These are phyloP conservation scores for Dysphania ambrosioides DNA, from an alignment of 148 eudicot species.

Conservation along the genomic window DNA sequence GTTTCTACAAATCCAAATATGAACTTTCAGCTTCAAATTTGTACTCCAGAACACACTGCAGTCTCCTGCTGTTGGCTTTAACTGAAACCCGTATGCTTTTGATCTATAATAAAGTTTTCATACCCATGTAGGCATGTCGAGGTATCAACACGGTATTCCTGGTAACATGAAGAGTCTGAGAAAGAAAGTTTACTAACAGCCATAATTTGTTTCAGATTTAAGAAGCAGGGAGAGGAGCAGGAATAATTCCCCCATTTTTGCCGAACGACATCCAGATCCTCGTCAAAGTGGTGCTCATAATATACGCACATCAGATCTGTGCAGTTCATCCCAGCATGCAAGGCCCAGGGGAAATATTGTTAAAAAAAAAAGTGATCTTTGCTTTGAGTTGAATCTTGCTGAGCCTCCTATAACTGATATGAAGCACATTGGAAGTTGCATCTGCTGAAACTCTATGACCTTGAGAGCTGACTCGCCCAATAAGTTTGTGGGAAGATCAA, in stretches of 20 bases:
- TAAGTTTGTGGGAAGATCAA: constrained; percentile 88
- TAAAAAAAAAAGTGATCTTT: constrained; percentile 66
- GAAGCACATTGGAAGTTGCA: constrained; percentile 91
- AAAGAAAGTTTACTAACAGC: not conserved
- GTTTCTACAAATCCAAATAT: not conserved
- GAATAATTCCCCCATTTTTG: constrained; percentile 75
- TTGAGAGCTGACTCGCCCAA: constrained; percentile 89
- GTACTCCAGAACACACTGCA: not conserved
- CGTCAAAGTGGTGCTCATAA: constrained; percentile 81
- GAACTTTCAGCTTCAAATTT: not conserved
- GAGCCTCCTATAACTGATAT: constrained; percentile 85
- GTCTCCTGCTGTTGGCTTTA: not conserved
- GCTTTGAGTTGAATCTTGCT: constrained; percentile 68
- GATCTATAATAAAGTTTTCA: not conserved
- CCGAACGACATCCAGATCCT: constrained; percentile 75
- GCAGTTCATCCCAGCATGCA: constrained; percentile 64
- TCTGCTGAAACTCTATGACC: constrained; percentile 94
- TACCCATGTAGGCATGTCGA: not conserved
- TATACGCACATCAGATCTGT: constrained; percentile 81
- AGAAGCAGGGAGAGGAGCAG: constrained; percentile 53
- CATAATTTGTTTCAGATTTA: not conserved
- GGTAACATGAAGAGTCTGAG: too few species aligned
- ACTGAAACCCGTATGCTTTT: not conserved
- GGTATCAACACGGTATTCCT: too few species aligned
- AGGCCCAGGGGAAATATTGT: constrained; percentile 93